Conservation (phyloP, 352 stramenopile genomes). For the Aphanomyces euteiches region DNA sequence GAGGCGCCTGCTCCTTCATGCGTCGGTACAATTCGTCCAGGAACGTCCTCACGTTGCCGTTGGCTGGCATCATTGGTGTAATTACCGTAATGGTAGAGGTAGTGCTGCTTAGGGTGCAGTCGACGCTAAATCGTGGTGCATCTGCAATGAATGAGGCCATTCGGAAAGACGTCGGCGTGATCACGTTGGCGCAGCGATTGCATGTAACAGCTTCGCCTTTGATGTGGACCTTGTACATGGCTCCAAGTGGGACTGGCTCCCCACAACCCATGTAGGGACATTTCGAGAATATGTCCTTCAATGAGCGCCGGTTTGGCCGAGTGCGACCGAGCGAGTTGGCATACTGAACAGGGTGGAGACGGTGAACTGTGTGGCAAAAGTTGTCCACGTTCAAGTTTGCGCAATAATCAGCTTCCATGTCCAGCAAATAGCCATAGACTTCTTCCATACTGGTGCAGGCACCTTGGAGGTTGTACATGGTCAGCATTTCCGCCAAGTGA, state of each 20-base stretch:
- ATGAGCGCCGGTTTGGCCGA: not conserved
- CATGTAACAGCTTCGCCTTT: not conserved
- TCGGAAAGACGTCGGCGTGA: not conserved
- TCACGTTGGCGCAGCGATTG: not conserved
- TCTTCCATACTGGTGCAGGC: not conserved
- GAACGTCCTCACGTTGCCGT: constrained; percentile 9
- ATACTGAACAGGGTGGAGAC: constrained; percentile 23
- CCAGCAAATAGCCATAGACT: constrained; percentile 21
- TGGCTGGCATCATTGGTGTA: constrained; percentile 6
- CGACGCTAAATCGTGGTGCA: not conserved
- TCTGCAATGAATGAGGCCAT: constrained; percentile 6
- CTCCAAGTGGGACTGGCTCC: not conserved
- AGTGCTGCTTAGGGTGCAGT: not conserved
- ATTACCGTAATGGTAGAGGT: not conserved
- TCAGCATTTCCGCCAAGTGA: constrained; percentile 21
- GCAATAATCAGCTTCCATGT: constrained; percentile 24
- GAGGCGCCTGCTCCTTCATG: not conserved
- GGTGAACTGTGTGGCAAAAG: constrained; percentile 28
- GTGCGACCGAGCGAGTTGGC: not conserved
- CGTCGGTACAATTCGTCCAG: not conserved
- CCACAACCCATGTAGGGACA: constrained; percentile 6
- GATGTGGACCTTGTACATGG: constrained; percentile 26
- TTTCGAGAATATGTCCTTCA: not conserved
- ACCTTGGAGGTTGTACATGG: constrained; percentile 15
- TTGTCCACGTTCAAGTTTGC: constrained; percentile 11